Percentiles rank a stretch among this genome's conserved stretches.
phyloP scores from a whole-genome alignment of 1,284 basidiomycete species.

The Pholiota adiposa region DNA sequence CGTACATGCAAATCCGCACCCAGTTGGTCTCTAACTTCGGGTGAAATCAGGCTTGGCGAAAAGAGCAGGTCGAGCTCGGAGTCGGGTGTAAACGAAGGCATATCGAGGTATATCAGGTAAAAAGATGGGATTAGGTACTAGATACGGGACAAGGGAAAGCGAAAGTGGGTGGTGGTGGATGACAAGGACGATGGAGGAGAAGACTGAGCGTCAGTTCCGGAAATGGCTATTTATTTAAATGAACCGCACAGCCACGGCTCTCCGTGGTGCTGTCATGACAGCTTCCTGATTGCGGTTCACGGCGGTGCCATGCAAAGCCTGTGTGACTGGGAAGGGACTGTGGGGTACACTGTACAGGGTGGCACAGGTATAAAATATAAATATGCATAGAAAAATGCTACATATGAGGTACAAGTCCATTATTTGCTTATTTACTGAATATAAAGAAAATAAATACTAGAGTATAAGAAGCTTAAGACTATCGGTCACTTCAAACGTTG shows the following conservation, averaged over 20 bases:
- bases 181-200: constrained; percentile 6
- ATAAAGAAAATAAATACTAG: too few relatives aligned
- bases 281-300: not conserved
- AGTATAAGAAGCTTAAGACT: too few relatives aligned
- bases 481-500: not conserved
- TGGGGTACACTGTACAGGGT: too few relatives aligned
- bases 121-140: not conserved
- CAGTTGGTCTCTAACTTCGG: constrained; percentile 58
- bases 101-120: constrained; percentile 1
- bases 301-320: too few relatives aligned
- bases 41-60: constrained; percentile 66
- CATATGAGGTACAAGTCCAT: too few relatives aligned
- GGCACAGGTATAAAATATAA: too few relatives aligned
- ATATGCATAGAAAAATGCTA: too few relatives aligned
- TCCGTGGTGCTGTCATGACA: not conserved
- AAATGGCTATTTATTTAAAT: constrained; percentile 14
- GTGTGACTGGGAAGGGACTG: too few relatives aligned
- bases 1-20: constrained; percentile 44
- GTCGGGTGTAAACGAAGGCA: constrained; percentile 63
- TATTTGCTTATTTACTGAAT: too few relatives aligned
- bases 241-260: constrained; percentile 15
- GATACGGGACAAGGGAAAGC: too few relatives aligned
- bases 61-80: constrained; percentile 78
- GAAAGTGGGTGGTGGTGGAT: constrained; percentile 12
- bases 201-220: not conserved